phyloP scores from a whole-genome alignment of 345 rosid species.

The Clausena lansium region DNA sequence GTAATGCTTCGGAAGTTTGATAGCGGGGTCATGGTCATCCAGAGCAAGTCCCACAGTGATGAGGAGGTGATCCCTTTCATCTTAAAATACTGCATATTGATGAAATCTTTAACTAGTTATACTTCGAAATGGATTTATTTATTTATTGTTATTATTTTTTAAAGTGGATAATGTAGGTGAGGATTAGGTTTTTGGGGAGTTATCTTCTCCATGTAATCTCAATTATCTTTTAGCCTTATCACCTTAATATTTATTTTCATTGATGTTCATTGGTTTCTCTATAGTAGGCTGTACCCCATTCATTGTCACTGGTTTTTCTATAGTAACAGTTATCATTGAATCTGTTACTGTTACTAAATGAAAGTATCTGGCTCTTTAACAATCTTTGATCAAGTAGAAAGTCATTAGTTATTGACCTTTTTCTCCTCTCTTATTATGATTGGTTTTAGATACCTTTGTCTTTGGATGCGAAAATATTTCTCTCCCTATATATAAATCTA shows the following conservation, averaged over 20 bases:
- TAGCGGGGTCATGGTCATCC: slow-evolving; percentile 97
- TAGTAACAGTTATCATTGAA: not conserved
- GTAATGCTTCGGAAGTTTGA: slow-evolving; percentile 97
- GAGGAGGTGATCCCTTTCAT: slow-evolving; percentile 64
- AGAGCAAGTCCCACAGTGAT: slow-evolving; percentile 87
- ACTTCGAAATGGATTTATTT: not conserved
- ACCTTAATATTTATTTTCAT: not conserved
- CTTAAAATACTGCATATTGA: slow-evolving; percentile 2
- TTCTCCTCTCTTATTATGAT: too few species aligned
- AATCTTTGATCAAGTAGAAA: not conserved
- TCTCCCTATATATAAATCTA: not conserved
- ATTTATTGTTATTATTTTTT: not conserved
- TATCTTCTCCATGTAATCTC: not conserved
- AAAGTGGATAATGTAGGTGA: not conserved
- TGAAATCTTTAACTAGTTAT: not conserved
- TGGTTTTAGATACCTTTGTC: not conserved
- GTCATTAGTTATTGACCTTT: not conserved
- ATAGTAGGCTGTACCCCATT: not conserved
- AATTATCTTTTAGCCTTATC: not conserved
- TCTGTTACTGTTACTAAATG: not conserved
- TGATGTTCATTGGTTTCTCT: not conserved
- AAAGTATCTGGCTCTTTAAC: not conserved
- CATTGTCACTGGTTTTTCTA: not conserved
- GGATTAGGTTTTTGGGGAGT: not conserved
- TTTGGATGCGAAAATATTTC: not conserved